These are phyloP conservation scores for Taphrina communis DNA, from an alignment of 1,139 yeast genomes.

Conservation along the genomic window DNA sequence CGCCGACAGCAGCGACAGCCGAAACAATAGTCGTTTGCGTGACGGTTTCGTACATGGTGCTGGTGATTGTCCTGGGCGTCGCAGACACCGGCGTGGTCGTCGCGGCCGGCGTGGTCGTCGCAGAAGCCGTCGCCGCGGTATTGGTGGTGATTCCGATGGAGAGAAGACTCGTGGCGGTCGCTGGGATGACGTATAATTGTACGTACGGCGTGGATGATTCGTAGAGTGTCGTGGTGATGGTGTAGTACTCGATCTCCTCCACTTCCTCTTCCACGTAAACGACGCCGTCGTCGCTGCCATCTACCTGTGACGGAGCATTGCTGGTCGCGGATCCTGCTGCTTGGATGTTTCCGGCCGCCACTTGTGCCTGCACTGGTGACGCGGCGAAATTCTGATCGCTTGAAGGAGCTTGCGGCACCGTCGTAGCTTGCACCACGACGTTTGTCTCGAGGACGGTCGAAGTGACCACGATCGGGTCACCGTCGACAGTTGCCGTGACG, in stretches of 20 bases:
- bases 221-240: conserved; percentile 15
- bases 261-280: conserved; percentile 15
- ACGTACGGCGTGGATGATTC: conserved; percentile 29
- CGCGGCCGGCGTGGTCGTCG: conserved; percentile 1
- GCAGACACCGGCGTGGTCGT: not conserved
- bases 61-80: conserved; percentile 10
- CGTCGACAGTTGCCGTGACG: conserved; percentile 1
- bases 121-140: not conserved
- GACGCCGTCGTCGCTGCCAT: not conserved
- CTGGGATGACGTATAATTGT: conserved; percentile 35
- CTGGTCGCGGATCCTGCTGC: not conserved
- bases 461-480: not conserved
- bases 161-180: conserved; percentile 19
- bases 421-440: not conserved
- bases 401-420: not conserved
- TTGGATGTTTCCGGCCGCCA: not conserved
- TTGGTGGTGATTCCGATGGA: not conserved
- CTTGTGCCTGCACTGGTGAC: not conserved
- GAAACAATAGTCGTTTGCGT: conserved; percentile 1
- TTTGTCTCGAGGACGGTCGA: not conserved
- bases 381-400: not conserved
- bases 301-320: not conserved
- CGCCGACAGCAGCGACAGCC: not conserved
- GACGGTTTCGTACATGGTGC: conserved; percentile 5
- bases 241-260: conserved; percentile 34